Percentiles rank a stretch among this genome's conserved stretches.
phyloP scores from a whole-genome alignment of 768 basidiomycete genomes.

The Lactifluus subvellereus region DNA sequence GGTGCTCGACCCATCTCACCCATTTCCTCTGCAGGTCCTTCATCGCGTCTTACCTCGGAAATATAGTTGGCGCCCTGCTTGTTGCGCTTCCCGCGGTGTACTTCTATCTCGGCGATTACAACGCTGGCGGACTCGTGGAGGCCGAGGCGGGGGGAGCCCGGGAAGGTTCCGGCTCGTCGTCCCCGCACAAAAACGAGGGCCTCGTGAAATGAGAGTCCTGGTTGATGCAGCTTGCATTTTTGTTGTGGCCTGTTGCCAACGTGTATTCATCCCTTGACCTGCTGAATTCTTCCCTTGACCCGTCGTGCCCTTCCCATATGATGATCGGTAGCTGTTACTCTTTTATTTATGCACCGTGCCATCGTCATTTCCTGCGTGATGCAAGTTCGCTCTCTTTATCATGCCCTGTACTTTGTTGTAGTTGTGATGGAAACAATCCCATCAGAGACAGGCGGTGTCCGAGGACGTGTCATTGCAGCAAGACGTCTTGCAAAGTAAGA shows the following conservation, averaged over 20 bases:
- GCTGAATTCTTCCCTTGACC: neutral
- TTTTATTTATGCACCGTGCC: no score
- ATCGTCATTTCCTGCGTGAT: no score
- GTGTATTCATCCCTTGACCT: no score
- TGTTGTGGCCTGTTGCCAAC: neutral
- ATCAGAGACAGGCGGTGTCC: no score
- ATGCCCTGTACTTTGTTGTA: neutral
- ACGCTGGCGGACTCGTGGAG: slow-evolving; percentile 7
- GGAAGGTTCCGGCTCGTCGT: neutral
- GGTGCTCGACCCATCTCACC: neutral
- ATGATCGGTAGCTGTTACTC: no score
- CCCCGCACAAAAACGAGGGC: neutral
- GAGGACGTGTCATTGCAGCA: no score
- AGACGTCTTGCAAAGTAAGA: no score
- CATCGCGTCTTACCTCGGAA: slow-evolving; percentile 60
- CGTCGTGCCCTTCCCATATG: no score
- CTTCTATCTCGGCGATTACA: slow-evolving; percentile 53
- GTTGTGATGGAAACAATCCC: neutral
- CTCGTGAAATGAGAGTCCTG: neutral
- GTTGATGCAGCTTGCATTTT: neutral
- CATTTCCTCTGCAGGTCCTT: slow-evolving; percentile 41
- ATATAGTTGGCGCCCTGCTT: slow-evolving; percentile 57
- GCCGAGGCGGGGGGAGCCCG: slow-evolving; percentile 12
- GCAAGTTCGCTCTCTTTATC: neutral
- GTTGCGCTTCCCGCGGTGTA: slow-evolving; percentile 61